These are phyloP conservation scores for Cenchrus purpureus DNA, from an alignment of 176 grass and related monocot species.

Conservation along the genomic window DNA sequence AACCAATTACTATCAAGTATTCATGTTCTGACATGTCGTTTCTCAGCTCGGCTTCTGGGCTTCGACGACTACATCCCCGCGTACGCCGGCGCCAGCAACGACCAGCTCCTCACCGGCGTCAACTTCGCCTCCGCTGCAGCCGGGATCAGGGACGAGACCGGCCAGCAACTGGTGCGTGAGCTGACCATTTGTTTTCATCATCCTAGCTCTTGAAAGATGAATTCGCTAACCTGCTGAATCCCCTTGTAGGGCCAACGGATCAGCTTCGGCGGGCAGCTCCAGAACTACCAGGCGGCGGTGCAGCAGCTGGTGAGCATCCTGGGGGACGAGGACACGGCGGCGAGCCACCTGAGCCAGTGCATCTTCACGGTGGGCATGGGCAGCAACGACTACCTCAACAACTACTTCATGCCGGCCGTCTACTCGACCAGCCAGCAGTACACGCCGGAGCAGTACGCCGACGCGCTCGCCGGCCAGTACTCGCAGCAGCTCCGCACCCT, in stretches of 20 bases:
- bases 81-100: conserved; percentile 53
- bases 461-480: conserved; percentile 68
- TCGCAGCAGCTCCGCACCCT: conserved; percentile 64
- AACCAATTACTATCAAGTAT: not conserved
- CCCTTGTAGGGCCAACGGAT: conserved; percentile 61
- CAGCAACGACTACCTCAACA: conserved; percentile 98
- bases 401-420: conserved; percentile 92
- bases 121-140: conserved; percentile 95
- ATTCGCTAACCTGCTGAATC: no score
- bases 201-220: not conserved
- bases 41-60: conserved; percentile 74
- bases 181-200: not conserved
- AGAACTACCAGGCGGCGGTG: conserved; percentile 80
- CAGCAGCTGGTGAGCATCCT: conserved; percentile 69
- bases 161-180: conserved; percentile 67
- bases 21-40: not conserved
- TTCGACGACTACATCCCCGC: conserved; percentile 78
- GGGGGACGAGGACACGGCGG: conserved; percentile 70
- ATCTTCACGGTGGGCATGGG: conserved; percentile 90
- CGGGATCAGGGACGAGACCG: conserved; percentile 87
- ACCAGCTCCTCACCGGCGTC: conserved; percentile 69
- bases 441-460: conserved; percentile 79
- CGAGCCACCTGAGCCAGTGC: conserved; percentile 85
- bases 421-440: conserved; percentile 68
- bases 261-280: conserved; percentile 62